Percentiles rank a stretch among this genome's conserved stretches.
Conservation (phyloP, 2,329 filamentous ascomycete species). For the Simplicillium sp. region DNA sequence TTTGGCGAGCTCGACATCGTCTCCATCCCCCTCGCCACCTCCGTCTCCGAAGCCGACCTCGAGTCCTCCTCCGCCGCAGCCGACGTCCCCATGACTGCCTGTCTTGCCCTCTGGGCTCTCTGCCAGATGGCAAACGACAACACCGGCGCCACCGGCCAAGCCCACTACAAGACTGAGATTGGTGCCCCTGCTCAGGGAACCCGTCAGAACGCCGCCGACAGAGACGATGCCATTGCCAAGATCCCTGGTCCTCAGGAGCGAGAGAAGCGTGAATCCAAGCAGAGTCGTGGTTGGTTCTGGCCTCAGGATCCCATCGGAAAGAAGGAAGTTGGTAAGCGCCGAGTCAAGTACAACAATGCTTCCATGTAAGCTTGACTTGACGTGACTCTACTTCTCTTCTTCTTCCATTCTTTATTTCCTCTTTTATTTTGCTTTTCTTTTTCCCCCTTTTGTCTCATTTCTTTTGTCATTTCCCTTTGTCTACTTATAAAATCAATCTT, state of each 20-base stretch:
- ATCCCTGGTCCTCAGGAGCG: conserved; percentile 64
- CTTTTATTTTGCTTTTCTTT: no score
- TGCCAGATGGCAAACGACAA: conserved; percentile 62
- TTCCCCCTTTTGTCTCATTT: no score
- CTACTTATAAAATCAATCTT: no score
- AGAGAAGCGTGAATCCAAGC: conserved; percentile 70
- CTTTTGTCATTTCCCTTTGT: not conserved
- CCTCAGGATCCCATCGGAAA: conserved; percentile 65
- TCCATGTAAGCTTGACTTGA: conserved; percentile 10
- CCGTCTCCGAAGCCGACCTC: conserved; percentile 17
- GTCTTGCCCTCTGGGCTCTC: conserved; percentile 67
- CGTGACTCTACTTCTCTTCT: not conserved
- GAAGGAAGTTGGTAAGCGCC: conserved; percentile 61
- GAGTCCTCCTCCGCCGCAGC: conserved; percentile 20
- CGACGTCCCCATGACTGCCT: conserved; percentile 52
- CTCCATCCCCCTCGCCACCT: conserved; percentile 45
- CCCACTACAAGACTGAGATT: conserved; percentile 60
- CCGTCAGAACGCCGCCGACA: conserved; percentile 56
- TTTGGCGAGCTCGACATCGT: conserved; percentile 83
- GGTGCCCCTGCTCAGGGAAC: conserved; percentile 67
- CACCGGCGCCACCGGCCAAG: conserved; percentile 42
- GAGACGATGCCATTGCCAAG: conserved; percentile 49
- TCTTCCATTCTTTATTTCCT: no score
- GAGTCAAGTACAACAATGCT: conserved; percentile 41
- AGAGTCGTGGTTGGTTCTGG: conserved; percentile 63